Base-by-base conservation (phyloP, 495 filamentous ascomycete species). In the Trichoderma orchidacearum region DNA sequence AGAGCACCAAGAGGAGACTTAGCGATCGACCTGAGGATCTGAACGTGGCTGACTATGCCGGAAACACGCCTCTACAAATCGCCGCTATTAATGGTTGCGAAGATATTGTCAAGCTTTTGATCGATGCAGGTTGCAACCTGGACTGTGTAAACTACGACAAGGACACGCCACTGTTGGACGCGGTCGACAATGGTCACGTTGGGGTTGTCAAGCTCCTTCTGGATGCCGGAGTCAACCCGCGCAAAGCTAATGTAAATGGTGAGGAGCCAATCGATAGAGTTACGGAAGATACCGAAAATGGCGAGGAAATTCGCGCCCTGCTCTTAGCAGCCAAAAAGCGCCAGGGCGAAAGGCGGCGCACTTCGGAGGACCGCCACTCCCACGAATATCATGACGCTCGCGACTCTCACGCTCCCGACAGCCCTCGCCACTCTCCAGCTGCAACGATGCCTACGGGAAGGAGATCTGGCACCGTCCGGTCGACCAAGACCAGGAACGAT, bases 151-250 rank as follows among this genome's bases (percentile, higher is more conserved):
- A 88, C 63, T 86, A 90, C 51, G 88, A 95, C 62, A 86, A 85
- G 64, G 93, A 98, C 60, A 96, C 93, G 0, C 94, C 93, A 18
- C 76, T 98, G 30, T 86, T 97, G 38, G 93, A 98, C 74, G 93
- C 93, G 0, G 87, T 96, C 28, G 92, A 96, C 61, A 97, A 97
- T 64, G 86, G 89, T 1, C 88, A 97, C 64, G 65, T 94, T 4
- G 88, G 85, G n/a, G 90, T 96, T 11, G 89, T 98, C 18, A 87
- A 84, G 64, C 74, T 94, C 11, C 70, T 96, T 28, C 77, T 98
- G 8, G 81, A 85, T 30, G 87, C 87, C 23, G 89, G 90, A 30
- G 90, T 91, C 5, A 91, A 98, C 62, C 94, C 93, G 18, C 84
- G 87, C 38, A 85, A 86, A 57, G 80, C 89, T 15, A 96, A 97